A percentile compares a stretch with the other conserved stretches of the same genome.
These are phyloP conservation scores for Trichoderma asperellum DNA, from an alignment of 2,329 filamentous ascomycete species.

Conservation along the genomic window DNA sequence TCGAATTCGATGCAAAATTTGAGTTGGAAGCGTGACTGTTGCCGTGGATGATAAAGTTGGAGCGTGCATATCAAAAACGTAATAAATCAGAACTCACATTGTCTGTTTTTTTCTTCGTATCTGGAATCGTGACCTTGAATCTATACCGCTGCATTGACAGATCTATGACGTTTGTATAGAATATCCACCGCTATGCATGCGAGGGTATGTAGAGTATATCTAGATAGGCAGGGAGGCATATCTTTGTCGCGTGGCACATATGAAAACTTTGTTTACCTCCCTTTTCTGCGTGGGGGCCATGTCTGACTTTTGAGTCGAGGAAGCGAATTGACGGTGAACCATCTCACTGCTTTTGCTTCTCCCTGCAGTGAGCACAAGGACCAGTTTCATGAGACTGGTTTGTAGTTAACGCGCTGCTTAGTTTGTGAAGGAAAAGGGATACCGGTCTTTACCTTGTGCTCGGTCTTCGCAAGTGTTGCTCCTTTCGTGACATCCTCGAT, in stretches of 20 bases:
- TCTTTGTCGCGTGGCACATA: background rate
- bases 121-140: background rate
- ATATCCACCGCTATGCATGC: background rate
- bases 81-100: slow-evolving; percentile 22
- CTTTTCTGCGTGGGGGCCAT: background rate
- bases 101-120: background rate
- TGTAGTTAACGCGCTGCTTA: background rate
- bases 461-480: background rate
- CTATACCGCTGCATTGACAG: background rate
- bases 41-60: slow-evolving; percentile 7
- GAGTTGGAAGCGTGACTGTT: background rate
- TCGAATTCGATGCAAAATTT: background rate
- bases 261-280: background rate
- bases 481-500: background rate
- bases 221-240: background rate
- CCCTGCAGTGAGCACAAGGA: background rate
- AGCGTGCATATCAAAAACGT: slow-evolving; percentile 1
- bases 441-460: background rate
- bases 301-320: background rate
- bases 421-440: background rate
- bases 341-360: background rate
- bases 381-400: background rate
- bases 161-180: slow-evolving; percentile 2
- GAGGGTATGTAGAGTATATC: slow-evolving; percentile 7
- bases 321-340: slow-evolving; percentile 1